Base-by-base conservation (phyloP, 495 filamentous ascomycete species). In the Tuber indicum region DNA sequence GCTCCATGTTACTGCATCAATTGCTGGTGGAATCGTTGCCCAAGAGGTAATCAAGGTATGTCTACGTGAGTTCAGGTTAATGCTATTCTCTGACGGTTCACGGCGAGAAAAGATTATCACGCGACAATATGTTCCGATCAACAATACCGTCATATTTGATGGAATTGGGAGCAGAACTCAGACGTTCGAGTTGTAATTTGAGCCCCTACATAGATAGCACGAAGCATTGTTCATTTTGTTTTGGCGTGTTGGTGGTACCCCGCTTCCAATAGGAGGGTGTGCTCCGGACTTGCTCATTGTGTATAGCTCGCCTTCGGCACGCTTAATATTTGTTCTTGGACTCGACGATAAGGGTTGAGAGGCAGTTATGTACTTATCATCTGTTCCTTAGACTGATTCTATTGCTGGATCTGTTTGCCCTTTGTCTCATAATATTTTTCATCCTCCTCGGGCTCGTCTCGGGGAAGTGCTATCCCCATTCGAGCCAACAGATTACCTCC, bases 111-210 rank as follows among this genome's bases (percentile, higher is more conserved):
- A 83, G 82, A 91, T 97, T 43, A 88, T 98, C 77, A 99, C 96
- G 72, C 91, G 93, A 84, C 96, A 99, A 87, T 99, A 99, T 86
- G 89, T 97, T 19, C 96, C 96, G 26, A 89, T 97, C 74, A 94
- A 98, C 82, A 96, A 97, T 84, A 95, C 92, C 16, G 95, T 93
- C 84, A 87, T 98, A 74, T 97, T 96, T 83, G 94, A 98, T 86
- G 96, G 96, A 70, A 91, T 97, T 39, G 86, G 84, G 75, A 96
- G 94, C 85, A 91, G 90, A 84, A 92, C 88, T 75, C 90, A 91
- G 83, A 92, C 96, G 78, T 88, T 93, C 79, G 77, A 82, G 42
- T 73, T 84, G 36, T 84, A 81, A 62, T 46, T 72, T 41, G 39
- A 8, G 16, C 5, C 32, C 12, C 36, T 17, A 2, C 12, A 66